These are phyloP conservation scores for Stromatinia cepivora DNA, from an alignment of 2,329 filamentous ascomycete genomes.

Conservation along the genomic window DNA sequence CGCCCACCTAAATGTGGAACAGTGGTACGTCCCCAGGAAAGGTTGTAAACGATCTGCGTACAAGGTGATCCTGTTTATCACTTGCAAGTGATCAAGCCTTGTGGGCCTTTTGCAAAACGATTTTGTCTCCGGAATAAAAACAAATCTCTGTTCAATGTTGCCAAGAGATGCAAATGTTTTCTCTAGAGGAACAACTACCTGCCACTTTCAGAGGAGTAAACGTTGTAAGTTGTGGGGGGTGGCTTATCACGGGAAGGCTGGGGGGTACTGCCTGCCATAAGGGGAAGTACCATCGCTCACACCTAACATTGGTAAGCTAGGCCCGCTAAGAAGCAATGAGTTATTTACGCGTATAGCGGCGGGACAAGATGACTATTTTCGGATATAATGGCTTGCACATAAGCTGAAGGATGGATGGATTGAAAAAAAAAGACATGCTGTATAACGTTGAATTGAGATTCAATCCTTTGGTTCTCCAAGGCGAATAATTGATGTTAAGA, in stretches of 20 bases:
- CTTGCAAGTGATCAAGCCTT: background rate
- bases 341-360: background rate
- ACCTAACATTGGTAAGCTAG: background rate
- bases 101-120: background rate
- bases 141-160: background rate
- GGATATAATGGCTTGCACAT: background rate
- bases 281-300: background rate
- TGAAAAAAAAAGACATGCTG: background rate
- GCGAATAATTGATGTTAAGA: background rate
- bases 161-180: background rate
- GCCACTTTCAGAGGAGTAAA: conserved; percentile 14
- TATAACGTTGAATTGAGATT: conserved; percentile 9
- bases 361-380: background rate
- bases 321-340: background rate
- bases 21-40: conserved; percentile 1
- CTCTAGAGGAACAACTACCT: conserved; percentile 1
- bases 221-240: background rate
- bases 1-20: conserved; percentile 13
- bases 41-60: conserved; percentile 4
- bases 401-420: conserved; percentile 10
- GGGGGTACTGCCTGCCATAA: background rate
- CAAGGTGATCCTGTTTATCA: conserved; percentile 9
- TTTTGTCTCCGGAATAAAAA: background rate
- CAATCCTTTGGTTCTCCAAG: background rate
- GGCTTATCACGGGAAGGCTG: conserved; percentile 7